Evolutionary conservation across 2,329 filamentous ascomycete species (phyloP).

Genomic region (Nannizziopsis barbatae): DNA sequence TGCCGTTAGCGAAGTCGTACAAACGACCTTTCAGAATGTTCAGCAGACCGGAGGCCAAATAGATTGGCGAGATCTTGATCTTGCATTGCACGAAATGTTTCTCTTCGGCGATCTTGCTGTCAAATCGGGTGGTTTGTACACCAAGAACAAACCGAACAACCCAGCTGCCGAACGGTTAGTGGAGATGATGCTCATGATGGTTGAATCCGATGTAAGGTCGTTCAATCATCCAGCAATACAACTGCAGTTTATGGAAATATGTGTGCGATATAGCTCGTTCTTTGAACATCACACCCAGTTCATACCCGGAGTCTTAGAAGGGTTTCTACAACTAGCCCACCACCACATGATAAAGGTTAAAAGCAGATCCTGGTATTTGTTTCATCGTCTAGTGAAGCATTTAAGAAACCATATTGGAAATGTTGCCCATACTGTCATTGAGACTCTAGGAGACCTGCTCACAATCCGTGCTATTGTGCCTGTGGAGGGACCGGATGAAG

Average conservation of each 20-base stretch:
- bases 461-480: conserved; percentile 83
- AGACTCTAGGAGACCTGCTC: conserved; percentile 77
- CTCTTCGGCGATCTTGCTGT: conserved; percentile 91
- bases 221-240: conserved; percentile 86
- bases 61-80: conserved; percentile 89
- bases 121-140: conserved; percentile 72
- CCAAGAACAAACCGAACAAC: conserved; percentile 70
- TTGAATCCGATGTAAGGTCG: conserved; percentile 75
- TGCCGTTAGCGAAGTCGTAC: conserved; percentile 77
- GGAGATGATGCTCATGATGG: conserved; percentile 91
- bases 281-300: conserved; percentile 75
- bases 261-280: conserved; percentile 83
- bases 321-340: conserved; percentile 82
- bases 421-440: conserved; percentile 81
- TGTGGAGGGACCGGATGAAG: conserved; percentile 62
- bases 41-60: conserved; percentile 61
- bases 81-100: conserved; percentile 91
- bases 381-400: conserved; percentile 84
- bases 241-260: conserved; percentile 97
- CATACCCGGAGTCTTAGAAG: conserved; percentile 78
- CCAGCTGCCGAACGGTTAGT: conserved; percentile 70
- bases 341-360: conserved; percentile 78
- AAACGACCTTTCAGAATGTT: conserved; percentile 70
- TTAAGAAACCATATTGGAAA: conserved; percentile 74
- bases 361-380: conserved; percentile 91